Conservation (phyloP, 1,139 yeast genomes). For the Hanseniaspora gamundiae region DNA sequence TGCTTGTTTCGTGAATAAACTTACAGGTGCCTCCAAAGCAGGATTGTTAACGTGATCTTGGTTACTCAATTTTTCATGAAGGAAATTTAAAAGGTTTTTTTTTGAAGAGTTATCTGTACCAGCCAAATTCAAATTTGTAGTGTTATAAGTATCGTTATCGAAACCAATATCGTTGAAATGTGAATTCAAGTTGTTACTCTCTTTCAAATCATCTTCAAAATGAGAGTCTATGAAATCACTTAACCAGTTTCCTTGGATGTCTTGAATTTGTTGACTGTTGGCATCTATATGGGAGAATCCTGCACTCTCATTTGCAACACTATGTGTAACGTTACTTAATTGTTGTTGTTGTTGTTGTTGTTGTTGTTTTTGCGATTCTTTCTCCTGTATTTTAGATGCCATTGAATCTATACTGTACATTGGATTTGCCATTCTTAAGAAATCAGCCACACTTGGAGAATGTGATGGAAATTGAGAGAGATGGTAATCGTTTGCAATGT, state of each 20-base stretch:
- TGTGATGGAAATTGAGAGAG: background rate
- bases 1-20: no score
- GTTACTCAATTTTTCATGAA: no score
- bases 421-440: slow-evolving; percentile 4
- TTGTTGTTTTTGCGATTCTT: slow-evolving; percentile 9
- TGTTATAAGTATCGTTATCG: slow-evolving; percentile 4
- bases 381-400: background rate
- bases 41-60: no score
- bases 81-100: background rate
- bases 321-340: slow-evolving; percentile 11
- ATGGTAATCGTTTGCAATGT: background rate
- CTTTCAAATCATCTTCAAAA: slow-evolving; percentile 35
- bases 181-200: slow-evolving; percentile 13
- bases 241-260: slow-evolving; percentile 34
- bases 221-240: slow-evolving; percentile 55
- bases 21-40: no score
- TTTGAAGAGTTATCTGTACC: background rate
- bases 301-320: slow-evolving; percentile 12
- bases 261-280: slow-evolving; percentile 28
- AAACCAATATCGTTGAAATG: slow-evolving; percentile 51
- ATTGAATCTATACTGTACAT: slow-evolving; percentile 7
- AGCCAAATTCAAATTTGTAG: background rate
- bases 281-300: background rate
- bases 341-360: slow-evolving; percentile 7
- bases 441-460: slow-evolving; percentile 1